phyloP scores from a whole-genome alignment of 108 stramenopile species.

The Nitzschia palea region DNA sequence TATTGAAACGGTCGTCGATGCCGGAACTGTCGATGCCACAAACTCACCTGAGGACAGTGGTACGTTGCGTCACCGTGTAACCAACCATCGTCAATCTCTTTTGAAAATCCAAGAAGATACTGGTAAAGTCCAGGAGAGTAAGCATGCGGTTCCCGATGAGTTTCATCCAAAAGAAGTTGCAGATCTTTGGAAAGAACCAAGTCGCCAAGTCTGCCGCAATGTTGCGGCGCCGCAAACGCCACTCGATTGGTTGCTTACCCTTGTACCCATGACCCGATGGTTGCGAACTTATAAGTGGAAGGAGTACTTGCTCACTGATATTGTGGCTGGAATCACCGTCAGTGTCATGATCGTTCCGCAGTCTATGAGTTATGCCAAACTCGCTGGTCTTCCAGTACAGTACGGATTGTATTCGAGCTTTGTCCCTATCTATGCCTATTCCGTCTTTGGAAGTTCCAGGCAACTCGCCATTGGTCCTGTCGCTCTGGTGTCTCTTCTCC shows the following conservation, averaged over 20 bases:
- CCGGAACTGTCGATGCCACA: too few species aligned
- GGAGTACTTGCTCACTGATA: slow-evolving; percentile 22
- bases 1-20: too few species aligned
- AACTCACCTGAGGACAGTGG: too few species aligned
- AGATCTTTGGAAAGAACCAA: too few species aligned
- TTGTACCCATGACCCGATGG: slow-evolving; percentile 32
- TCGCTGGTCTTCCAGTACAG: slow-evolving; percentile 82
- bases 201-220: too few species aligned
- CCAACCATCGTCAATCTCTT: slow-evolving; percentile 11
- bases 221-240: too few species aligned
- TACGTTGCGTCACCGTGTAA: slow-evolving; percentile 8
- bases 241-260: slow-evolving; percentile 17
- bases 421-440: slow-evolving; percentile 75
- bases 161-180: too few species aligned
- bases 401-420: slow-evolving; percentile 87
- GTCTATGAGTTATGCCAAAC: slow-evolving; percentile 84
- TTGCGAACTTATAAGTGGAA: slow-evolving; percentile 26
- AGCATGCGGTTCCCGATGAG: neutral
- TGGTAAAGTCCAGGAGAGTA: neutral
- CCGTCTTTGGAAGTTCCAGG: slow-evolving; percentile 72
- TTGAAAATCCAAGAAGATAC: slow-evolving; percentile 8
- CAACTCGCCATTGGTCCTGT: slow-evolving; percentile 90
- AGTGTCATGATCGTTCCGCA: slow-evolving; percentile 90
- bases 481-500: slow-evolving; percentile 63
- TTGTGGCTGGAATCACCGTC: slow-evolving; percentile 69